Percentiles rank a stretch among this genome's conserved stretches.
These are phyloP conservation scores for Candida fluviatilis DNA, from an alignment of 805 yeast genomes.

Conservation along the genomic window DNA sequence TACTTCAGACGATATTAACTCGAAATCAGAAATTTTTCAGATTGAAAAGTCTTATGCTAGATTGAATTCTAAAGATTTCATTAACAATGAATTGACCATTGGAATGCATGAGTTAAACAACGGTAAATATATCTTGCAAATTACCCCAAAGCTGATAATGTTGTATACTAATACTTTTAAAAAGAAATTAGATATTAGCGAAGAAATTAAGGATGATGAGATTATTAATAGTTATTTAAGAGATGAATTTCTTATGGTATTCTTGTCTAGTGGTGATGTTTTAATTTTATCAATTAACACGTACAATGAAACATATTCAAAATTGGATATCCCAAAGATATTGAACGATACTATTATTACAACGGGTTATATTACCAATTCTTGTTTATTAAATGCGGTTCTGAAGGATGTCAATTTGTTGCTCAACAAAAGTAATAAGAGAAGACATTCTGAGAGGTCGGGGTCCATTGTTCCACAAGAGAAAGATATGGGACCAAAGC, in stretches of 20 bases:
- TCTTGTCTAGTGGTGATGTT: constrained; percentile 69
- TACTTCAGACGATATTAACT: constrained; percentile 63
- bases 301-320: constrained; percentile 29
- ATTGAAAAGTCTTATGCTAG: constrained; percentile 59
- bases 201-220: constrained; percentile 35
- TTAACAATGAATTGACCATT: constrained; percentile 59
- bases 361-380: constrained; percentile 60
- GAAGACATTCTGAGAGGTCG: constrained; percentile 18
- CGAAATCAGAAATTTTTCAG: constrained; percentile 65
- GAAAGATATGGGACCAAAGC: constrained; percentile 20
- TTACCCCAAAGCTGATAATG: constrained; percentile 61
- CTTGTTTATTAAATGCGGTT: constrained; percentile 28
- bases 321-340: constrained; percentile 37
- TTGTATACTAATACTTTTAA: constrained; percentile 60
- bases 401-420: constrained; percentile 24
- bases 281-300: constrained; percentile 45
- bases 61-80: constrained; percentile 57
- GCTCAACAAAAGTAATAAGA: constrained; percentile 25
- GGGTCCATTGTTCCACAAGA: constrained; percentile 3
- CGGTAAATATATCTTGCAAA: constrained; percentile 64
- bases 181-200: constrained; percentile 36
- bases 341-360: constrained; percentile 54
- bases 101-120: constrained; percentile 58
- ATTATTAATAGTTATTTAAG: constrained; percentile 58
- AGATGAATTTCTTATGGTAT: constrained; percentile 61